Evolutionary conservation across 2,329 filamentous ascomycete genomes (phyloP), one percentile per base, ranked within the genome.

Genomic region (Pseudocercospora fijiensis): DNA sequence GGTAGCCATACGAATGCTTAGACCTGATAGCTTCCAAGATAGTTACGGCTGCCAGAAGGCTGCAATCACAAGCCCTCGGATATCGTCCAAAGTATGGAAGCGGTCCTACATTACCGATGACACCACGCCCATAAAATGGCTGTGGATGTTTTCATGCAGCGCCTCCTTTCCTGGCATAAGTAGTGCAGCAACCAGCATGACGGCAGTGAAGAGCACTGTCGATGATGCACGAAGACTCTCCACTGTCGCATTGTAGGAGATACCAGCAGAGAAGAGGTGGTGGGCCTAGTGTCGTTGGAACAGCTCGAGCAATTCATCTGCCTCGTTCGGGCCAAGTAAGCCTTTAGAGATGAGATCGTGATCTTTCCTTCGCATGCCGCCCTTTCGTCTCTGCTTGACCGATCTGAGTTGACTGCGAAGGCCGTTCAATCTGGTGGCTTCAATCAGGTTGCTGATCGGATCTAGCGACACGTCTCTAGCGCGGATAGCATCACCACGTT

Each of bases 31-130:
- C 47, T 78, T 76, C 74, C 77, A 78, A 67, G 76, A 78, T 11
- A 78, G 66, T 60, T 77, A 77, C 10, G 77, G 75, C 0, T 79
- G 71, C 61, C 78, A 79, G 66, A 79, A 78, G 2, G 78, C 75
- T 11, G 76, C 77, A 28, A 80, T 73, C 55, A 75, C 74, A 20
- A 78, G 64, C 6, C 75, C 78, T 3, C 78, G 75, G 16, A 79
- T 65, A 20, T 65, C 63, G 45, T 78, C 76, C 6, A 78, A 70
- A 43, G 73, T 77, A 37, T 78, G 72, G n/a, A 73, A 72, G 6
- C 74, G 66, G 4, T 76, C 72, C 8, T 77, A 70, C 62, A 74
- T 73, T n/a, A 73, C 71, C 45, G 69, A 72, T 45, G 75, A 76
- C 2, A 74, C 70, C 3, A 76, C 67, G 5, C 60, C 63, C 59